phyloP scores from a whole-genome alignment of 495 filamentous ascomycete species.

The Talaromyces thailandensis region DNA sequence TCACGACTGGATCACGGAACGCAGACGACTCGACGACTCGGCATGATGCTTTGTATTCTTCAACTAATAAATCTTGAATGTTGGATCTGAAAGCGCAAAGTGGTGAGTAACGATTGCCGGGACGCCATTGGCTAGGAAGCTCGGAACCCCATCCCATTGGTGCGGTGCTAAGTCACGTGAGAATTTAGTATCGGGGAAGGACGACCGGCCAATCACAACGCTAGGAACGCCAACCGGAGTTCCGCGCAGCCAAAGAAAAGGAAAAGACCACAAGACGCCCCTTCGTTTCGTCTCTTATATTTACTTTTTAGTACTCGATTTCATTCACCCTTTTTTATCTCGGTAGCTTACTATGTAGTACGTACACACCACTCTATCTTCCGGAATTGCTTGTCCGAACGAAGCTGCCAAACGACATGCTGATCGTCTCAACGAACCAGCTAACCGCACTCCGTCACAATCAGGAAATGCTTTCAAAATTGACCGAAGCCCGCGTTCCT shows the following conservation, averaged over 20 bases:
- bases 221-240: neutral
- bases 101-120: neutral
- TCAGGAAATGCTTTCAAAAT: neutral
- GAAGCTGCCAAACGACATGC: neutral
- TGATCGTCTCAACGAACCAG: neutral
- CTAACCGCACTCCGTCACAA: neutral
- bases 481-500: neutral
- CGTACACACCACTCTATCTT: neutral
- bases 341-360: no score
- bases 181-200: neutral
- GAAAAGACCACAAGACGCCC: neutral
- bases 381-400: neutral
- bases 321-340: neutral
- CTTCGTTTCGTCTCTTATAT: neutral
- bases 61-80: neutral
- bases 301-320: no score
- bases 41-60: neutral
- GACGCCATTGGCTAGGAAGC: neutral
- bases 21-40: neutral
- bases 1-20: neutral
- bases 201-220: neutral
- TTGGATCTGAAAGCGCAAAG: neutral
- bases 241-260: neutral
- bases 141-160: conserved; percentile 1
- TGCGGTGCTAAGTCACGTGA: conserved; percentile 1